Conservation (phyloP, 345 rosid species). For the Euclidium syriacum region DNA sequence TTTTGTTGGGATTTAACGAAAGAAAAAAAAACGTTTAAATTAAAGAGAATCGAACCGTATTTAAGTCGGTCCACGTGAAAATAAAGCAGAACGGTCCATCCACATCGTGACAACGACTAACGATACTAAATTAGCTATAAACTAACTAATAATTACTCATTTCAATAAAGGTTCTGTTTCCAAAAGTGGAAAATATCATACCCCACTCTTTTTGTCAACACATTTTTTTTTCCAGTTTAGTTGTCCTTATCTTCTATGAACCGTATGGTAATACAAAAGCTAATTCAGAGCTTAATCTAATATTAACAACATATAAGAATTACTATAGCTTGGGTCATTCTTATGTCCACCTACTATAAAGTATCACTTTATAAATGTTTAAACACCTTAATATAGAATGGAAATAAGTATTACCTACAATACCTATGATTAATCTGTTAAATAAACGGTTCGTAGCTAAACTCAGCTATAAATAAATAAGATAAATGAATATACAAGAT, state of each 20-base stretch:
- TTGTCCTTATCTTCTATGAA: not conserved
- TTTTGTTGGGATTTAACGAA: not conserved
- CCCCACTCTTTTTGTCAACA: conserved; percentile 10
- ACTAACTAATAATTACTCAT: conserved; percentile 19
- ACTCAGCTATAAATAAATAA: not conserved
- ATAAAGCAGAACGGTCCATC: conserved; percentile 25
- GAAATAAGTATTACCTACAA: too few relatives aligned
- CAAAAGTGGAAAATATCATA: conserved; percentile 20
- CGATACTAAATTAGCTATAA: conserved; percentile 14
- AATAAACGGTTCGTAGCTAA: not conserved
- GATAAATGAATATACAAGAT: not conserved
- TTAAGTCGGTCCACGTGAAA: conserved; percentile 27
- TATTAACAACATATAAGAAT: not conserved
- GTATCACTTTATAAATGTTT: not conserved
- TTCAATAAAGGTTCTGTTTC: conserved; percentile 19
- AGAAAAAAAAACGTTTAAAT: not conserved
- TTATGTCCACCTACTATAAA: not conserved
- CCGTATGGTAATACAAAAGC: not conserved
- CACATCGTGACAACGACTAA: conserved; percentile 25
- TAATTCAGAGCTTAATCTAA: not conserved
- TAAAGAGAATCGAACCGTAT: not conserved
- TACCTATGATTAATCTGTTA: not conserved
- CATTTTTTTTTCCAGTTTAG: not conserved
- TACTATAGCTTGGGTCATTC: not conserved
- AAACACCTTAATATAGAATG: not conserved